Base-by-base conservation (phyloP, 495 filamentous ascomycete species). In the Lepraria neglecta region DNA sequence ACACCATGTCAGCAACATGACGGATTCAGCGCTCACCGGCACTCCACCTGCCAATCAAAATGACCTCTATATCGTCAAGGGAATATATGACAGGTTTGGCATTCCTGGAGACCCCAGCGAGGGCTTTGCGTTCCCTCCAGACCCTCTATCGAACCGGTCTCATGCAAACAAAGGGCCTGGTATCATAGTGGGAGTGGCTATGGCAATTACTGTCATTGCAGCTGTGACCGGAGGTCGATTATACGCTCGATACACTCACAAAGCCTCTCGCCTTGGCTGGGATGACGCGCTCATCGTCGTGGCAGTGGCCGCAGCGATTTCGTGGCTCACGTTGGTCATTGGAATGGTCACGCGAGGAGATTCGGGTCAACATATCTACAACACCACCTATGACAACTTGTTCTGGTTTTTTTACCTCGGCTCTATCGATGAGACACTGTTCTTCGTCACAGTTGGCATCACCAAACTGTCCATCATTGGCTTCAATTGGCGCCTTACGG, bases 391-490 rank as follows among this genome's bases (percentile, higher is more conserved):
- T 15, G 5, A 38, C 31, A 31, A n/a, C 12, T 11, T 35, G 30
- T 19, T 33, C 10, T 14, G 31, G 19, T 54, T 30, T 9, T 54
- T 54, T 35, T n/a, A 33, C 31, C 35, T 35, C 51, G 30, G 14
- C 21, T 19, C 30, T 35, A 54, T 54, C 15, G 31, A 54, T 35
- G 30, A 38, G 51, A 54, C 33, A 35, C 1, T 35, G 15, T 54
- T 48, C 42, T 58, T 46, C 40, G 24, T 58, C 10, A 58, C 42
- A 27, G 56, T 48, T 9, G 28, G 56, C 6, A 19, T 58, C 21
- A 58, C 27, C 27, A 33, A 58, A 58, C n/a, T 58, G 17, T 45
- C 56, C 19, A 47, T 58, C 56, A 19, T 58, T 27, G n/a, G 17
- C 42, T 58, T 58, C 15, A 58, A 58, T 3, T 30, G 42, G 27